Evolutionary conservation across 2,329 filamentous ascomycete species (phyloP), one percentile per base, ranked within the genome.

Genomic region (Orbilia quercus): DNA sequence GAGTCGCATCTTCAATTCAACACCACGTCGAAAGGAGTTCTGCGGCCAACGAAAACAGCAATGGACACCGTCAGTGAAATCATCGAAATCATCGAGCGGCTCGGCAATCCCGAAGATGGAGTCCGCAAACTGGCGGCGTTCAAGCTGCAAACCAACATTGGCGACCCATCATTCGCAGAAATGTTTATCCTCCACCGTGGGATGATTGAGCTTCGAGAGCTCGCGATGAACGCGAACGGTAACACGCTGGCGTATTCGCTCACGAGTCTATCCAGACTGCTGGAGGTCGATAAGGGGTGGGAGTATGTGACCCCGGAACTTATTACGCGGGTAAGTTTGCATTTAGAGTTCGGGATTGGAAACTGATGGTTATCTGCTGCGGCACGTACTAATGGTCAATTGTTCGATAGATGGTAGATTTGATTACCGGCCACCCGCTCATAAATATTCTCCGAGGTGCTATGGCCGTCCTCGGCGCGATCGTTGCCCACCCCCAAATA

Each of bases 211-310:
- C 83, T 99, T 78, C 88, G 92, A 59, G 88, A 91, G 65, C 85
- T 98, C 60, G 92, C 95, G 75, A 88, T 98, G 84, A 87, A 88
- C 76, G 89, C 93, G 28, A 91, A 87, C 66, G 95, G 95, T 69
- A 99, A 99, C 81, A 98, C 95, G 0, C 85, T 99, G 79, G 95
- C 95, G 73, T 99, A 99, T 82, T 91, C 93, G 74, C 84, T 99
- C 72, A 94, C 96, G 76, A 95, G 91, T 78, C 86, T 98, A 78
- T 91, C 89, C 66, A 87, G 92, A 65, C 82, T 99, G 72, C 84
- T 99, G 74, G 95, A 99, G 82, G 90, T 98, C 40, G 95, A 98
- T 82, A 96, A 97, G 86, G 95, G 95, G 70, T 99, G 95, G 95
- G 93, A 98, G 75, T 83, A 81, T 75, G 82, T 85, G 55, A 83